phyloP scores from a whole-genome alignment of 805 yeast species.

The Myxozyma mucilagina region DNA sequence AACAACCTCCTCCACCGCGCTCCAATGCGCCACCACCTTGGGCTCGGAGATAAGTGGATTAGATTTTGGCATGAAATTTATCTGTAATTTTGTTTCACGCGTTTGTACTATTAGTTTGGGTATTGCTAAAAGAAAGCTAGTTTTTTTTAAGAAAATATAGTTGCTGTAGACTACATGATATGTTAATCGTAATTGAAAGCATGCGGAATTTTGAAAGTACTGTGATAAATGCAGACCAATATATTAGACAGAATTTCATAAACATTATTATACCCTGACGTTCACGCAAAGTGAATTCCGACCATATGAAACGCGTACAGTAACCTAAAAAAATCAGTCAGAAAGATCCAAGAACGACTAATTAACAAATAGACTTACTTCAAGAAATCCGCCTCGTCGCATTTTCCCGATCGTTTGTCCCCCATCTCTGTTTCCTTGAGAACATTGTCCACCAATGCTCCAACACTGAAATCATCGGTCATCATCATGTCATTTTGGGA shows the following conservation, averaged over 20 bases:
- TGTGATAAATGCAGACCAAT: too few species aligned
- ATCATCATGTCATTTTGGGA: conserved; percentile 49
- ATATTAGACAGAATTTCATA: too few species aligned
- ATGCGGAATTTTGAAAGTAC: too few species aligned
- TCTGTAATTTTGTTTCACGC: not conserved
- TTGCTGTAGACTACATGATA: too few species aligned
- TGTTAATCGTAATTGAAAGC: too few species aligned
- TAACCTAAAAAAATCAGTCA: conserved; percentile 39
- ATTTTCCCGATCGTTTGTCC: conserved; percentile 87
- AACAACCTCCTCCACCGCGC: conserved; percentile 10
- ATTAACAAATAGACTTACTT: conserved; percentile 23
- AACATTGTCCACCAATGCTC: conserved; percentile 67
- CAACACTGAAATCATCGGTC: conserved; percentile 43
- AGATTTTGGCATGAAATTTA: not conserved
- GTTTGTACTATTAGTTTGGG: not conserved
- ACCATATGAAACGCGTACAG: conserved; percentile 94
- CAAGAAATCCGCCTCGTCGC: conserved; percentile 93
- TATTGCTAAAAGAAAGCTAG: not conserved
- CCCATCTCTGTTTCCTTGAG: conserved; percentile 75
- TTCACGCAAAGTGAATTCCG: conserved; percentile 92
- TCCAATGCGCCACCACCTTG: conserved; percentile 28
- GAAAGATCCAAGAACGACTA: conserved; percentile 33
- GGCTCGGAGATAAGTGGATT: conserved; percentile 14
- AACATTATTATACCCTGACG: too few species aligned
- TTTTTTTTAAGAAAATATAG: not conserved